These are phyloP conservation scores for Dissophora ornata DNA, from an alignment of 192 early-diverging fungal species.

Conservation along the genomic window DNA sequence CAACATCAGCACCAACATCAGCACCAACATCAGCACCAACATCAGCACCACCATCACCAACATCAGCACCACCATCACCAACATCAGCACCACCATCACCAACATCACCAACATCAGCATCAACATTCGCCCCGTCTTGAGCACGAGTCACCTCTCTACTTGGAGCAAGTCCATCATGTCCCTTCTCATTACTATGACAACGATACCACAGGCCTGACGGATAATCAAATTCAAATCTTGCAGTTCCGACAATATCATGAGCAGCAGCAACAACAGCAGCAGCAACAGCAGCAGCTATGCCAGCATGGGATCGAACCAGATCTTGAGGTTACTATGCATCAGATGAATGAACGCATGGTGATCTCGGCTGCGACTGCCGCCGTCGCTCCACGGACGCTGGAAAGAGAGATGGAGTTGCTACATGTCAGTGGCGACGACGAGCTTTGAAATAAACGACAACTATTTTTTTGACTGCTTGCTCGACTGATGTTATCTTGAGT, in stretches of 20 bases:
- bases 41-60: constrained; percentile 1
- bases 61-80: not conserved
- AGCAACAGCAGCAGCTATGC: not conserved
- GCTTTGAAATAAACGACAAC: not conserved
- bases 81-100: constrained; percentile 1
- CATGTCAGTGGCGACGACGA: constrained; percentile 21
- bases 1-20: constrained; percentile 1
- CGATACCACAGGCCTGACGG: not conserved
- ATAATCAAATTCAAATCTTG: not conserved
- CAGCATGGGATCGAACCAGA: not conserved
- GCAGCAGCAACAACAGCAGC: constrained; percentile 9
- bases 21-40: constrained; percentile 5
- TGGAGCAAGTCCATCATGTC: not conserved
- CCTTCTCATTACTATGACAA: not conserved
- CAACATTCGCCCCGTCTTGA: not conserved
- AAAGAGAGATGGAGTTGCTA: constrained; percentile 29
- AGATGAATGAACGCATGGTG: not conserved
- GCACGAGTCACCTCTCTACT: not conserved
- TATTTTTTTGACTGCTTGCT: too few species aligned
- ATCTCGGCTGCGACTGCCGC: not conserved
- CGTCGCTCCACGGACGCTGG: constrained; percentile 12
- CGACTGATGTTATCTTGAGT: too few species aligned
- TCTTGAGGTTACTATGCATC: not conserved
- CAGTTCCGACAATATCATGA: constrained; percentile 15
- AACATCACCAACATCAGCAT: not conserved